phyloP scores from a whole-genome alignment of 805 yeast genomes.

The Spathaspora passalidarum region DNA sequence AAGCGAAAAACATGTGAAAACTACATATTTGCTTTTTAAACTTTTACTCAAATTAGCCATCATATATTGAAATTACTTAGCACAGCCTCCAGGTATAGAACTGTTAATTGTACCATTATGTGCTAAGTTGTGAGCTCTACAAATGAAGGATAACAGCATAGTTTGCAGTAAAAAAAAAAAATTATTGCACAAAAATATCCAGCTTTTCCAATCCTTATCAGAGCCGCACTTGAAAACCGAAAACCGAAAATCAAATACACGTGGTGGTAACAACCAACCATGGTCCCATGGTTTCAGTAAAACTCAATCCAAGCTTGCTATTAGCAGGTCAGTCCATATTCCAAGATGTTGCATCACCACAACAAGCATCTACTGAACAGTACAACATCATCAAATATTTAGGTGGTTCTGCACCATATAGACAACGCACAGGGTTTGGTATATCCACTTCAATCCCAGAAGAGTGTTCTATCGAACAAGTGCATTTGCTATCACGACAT shows the following conservation, averaged over 20 bases:
- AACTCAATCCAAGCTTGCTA: slow-evolving; percentile 5
- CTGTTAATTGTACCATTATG: no score
- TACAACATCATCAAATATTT: slow-evolving; percentile 47
- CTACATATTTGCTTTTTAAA: no score
- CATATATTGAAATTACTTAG: no score
- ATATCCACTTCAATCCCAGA: slow-evolving; percentile 46
- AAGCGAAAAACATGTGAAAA: no score
- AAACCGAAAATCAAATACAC: neutral
- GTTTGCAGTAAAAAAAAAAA: no score
- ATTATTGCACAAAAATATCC: no score
- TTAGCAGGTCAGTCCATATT: slow-evolving; percentile 10
- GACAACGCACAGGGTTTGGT: slow-evolving; percentile 50
- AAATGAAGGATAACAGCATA: no score
- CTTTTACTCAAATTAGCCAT: no score
- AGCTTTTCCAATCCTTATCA: no score
- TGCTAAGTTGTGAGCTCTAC: no score
- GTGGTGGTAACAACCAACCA: neutral
- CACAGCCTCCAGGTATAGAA: no score
- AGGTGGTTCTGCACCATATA: slow-evolving; percentile 60
- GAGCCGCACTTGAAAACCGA: no score
- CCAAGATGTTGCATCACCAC: slow-evolving; percentile 33
- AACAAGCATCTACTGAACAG: slow-evolving; percentile 40
- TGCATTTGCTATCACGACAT: slow-evolving; percentile 69
- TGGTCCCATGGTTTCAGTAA: slow-evolving; percentile 4
- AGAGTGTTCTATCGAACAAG: slow-evolving; percentile 57